phyloP scores from a whole-genome alignment of 495 filamentous ascomycete genomes.

The Xanthoparmelia taractica region DNA sequence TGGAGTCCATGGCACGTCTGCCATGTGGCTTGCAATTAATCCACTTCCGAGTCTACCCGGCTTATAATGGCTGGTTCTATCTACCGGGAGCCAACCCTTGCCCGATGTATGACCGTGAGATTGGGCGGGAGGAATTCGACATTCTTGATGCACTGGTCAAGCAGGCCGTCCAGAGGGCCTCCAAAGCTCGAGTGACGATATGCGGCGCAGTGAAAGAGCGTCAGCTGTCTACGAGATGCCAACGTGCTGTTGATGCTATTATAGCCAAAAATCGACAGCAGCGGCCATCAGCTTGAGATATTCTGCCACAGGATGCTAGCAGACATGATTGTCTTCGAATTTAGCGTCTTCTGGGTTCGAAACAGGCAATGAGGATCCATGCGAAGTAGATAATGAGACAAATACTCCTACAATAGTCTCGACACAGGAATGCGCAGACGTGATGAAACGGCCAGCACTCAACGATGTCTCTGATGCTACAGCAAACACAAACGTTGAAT shows the following conservation, averaged over 20 bases:
- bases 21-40: neutral
- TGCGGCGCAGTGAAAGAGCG: neutral
- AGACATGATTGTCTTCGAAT: neutral
- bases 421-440: too few species aligned
- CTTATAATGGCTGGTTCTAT: neutral
- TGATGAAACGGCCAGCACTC: too few species aligned
- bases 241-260: neutral
- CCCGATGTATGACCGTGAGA: neutral
- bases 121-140: neutral
- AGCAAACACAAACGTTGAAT: too few species aligned
- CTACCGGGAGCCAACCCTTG: neutral
- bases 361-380: too few species aligned
- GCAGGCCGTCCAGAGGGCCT: neutral
- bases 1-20: neutral
- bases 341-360: too few species aligned
- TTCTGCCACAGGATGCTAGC: neutral
- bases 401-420: too few species aligned
- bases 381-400: too few species aligned
- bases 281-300: neutral
- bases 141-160: neutral
- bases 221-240: neutral
- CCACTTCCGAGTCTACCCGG: slow-evolving; percentile 1
- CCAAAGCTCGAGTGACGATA: neutral
- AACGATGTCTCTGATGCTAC: too few species aligned
- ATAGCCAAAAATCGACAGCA: neutral